Evolutionary conservation across 2,329 filamentous ascomycete species (phyloP).

Genomic region (Alternaria sp.): DNA sequence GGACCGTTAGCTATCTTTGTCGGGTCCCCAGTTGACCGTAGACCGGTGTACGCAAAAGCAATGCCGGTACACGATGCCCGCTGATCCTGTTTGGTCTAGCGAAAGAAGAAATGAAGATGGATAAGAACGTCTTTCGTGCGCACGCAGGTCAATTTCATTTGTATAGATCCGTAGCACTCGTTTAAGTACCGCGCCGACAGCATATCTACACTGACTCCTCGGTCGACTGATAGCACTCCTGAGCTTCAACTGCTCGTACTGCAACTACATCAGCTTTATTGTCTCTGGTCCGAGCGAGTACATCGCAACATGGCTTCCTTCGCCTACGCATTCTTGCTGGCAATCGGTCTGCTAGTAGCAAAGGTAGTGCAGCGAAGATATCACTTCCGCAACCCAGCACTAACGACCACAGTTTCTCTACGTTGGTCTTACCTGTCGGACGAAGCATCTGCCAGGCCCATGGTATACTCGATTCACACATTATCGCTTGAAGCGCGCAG

Average conservation of each 20-base stretch:
- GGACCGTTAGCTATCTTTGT: neutral
- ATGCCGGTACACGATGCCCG: neutral
- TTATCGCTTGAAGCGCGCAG: slow-evolving; percentile 46
- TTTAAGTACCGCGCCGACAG: neutral
- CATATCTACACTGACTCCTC: neutral
- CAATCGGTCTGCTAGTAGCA: neutral
- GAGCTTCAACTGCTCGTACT: neutral
- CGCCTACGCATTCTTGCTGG: neutral
- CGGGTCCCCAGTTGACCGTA: neutral
- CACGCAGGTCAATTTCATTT: neutral
- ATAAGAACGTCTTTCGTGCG: neutral
- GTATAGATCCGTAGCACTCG: neutral
- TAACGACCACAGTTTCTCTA: slow-evolving; percentile 24
- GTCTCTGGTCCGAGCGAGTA: neutral
- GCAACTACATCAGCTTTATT: neutral
- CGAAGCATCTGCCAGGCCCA: slow-evolving; percentile 37
- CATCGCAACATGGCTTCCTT: neutral
- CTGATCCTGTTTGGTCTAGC: neutral
- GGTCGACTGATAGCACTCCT: neutral
- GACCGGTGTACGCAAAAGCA: neutral
- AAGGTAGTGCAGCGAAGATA: neutral
- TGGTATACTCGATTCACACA: slow-evolving; percentile 44
- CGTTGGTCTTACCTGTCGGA: slow-evolving; percentile 34
- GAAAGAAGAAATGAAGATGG: neutral
- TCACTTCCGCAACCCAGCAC: neutral